Conservation (phyloP, 2,329 filamentous ascomycete genomes). For the Penicillium janthinellum region DNA sequence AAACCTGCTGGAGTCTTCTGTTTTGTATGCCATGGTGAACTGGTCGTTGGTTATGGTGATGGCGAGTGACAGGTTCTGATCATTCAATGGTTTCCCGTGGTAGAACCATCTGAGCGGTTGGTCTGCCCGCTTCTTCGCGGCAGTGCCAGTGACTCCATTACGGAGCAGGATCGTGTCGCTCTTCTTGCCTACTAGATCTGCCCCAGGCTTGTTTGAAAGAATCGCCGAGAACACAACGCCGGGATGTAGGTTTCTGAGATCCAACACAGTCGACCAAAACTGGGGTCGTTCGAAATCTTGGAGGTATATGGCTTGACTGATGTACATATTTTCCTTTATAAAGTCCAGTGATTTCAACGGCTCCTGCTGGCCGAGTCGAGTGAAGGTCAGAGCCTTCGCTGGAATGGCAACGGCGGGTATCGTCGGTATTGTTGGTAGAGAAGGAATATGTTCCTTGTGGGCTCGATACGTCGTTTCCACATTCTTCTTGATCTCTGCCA, state of each 20-base stretch:
- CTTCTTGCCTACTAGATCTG: background rate
- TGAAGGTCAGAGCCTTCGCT: conserved; percentile 6
- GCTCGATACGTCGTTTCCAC: background rate
- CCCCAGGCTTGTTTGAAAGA: conserved; percentile 7
- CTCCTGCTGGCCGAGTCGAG: background rate
- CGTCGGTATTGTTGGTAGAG: conserved; percentile 5
- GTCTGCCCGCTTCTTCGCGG: conserved; percentile 5
- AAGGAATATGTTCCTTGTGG: conserved; percentile 1
- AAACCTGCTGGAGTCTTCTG: background rate
- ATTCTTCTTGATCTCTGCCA: background rate
- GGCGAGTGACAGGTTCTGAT: conserved; percentile 3
- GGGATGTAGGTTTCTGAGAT: conserved; percentile 8
- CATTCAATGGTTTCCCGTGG: conserved; percentile 12
- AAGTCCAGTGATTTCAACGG: conserved; percentile 3
- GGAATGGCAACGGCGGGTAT: conserved; percentile 2
- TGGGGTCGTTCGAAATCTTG: conserved; percentile 2
- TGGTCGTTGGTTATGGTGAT: conserved; percentile 11
- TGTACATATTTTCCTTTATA: background rate
- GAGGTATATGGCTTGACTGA: conserved; percentile 7
- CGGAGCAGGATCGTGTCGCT: conserved; percentile 8
- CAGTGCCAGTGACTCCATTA: conserved; percentile 13
- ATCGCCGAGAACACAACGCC: conserved; percentile 10
- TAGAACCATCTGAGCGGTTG: conserved; percentile 7
- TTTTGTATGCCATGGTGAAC: conserved; percentile 8
- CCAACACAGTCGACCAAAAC: conserved; percentile 5